Conservation (phyloP, 257 asterid species). For the Fraxinus americana region DNA sequence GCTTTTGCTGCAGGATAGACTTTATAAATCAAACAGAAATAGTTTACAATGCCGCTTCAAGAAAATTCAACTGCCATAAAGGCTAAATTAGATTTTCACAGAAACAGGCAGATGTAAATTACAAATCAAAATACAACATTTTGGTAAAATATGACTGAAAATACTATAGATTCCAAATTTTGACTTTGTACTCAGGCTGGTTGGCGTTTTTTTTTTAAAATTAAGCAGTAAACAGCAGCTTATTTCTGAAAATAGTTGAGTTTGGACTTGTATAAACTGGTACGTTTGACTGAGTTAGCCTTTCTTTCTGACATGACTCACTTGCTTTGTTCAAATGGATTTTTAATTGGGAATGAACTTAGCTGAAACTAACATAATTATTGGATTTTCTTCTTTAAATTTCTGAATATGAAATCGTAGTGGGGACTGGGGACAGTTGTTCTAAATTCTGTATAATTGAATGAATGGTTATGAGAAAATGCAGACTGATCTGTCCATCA, state of each 20-base stretch:
- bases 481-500: not conserved
- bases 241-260: slow-evolving; percentile 8
- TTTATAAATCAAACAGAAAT: not conserved
- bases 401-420: not conserved
- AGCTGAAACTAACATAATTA: not conserved
- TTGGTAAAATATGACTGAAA: slow-evolving; percentile 23
- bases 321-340: not conserved
- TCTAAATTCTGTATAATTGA: not conserved
- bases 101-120: not conserved
- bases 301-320: slow-evolving; percentile 22
- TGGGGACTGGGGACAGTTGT: slow-evolving; percentile 10
- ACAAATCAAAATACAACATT: not conserved
- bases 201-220: slow-evolving; percentile 5
- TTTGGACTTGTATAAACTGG: slow-evolving; percentile 41
- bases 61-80: slow-evolving; percentile 41
- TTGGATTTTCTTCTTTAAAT: too few species aligned
- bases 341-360: not conserved
- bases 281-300: slow-evolving; percentile 36
- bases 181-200: slow-evolving; percentile 24
- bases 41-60: not conserved
- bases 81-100: slow-evolving; percentile 15
- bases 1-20: slow-evolving; percentile 19
- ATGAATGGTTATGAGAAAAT: not conserved
- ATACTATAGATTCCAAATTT: slow-evolving; percentile 19
- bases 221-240: slow-evolving; percentile 18